Evolutionary conservation across 495 filamentous ascomycete species (phyloP).

Genomic region (Gamarada debralockiae): DNA sequence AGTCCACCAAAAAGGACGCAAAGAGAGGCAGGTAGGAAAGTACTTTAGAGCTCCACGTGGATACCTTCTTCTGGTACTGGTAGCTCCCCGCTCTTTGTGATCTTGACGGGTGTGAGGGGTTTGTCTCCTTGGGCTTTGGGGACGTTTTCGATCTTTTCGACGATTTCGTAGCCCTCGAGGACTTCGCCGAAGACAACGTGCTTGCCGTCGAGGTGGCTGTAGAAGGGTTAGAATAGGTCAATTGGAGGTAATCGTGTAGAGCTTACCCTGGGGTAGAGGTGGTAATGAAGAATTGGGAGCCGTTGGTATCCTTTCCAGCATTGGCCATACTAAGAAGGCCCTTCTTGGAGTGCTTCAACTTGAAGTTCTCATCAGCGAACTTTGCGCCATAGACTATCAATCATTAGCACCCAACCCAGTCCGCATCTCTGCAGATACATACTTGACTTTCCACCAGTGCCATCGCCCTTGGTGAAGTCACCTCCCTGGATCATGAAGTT

Average conservation of each 20-base stretch:
- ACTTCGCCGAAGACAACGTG: conserved; percentile 94
- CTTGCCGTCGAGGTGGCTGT: conserved; percentile 80
- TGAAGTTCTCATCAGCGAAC: conserved; percentile 99
- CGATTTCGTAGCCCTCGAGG: conserved; percentile 86
- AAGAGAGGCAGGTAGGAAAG: conserved; percentile 26
- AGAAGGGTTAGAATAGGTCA: conserved; percentile 18
- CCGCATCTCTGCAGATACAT: conserved; percentile 26
- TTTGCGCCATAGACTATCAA: conserved; percentile 79
- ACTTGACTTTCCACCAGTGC: conserved; percentile 94
- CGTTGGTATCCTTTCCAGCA: conserved; percentile 95
- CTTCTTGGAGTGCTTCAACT: conserved; percentile 76
- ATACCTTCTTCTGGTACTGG: conserved; percentile 93
- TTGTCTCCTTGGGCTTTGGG: conserved; percentile 69
- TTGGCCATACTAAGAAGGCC: conserved; percentile 87
- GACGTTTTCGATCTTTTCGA: conserved; percentile 81
- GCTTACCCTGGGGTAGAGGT: conserved; percentile 77
- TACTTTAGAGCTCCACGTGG: conserved; percentile 84
- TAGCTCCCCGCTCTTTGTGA: conserved; percentile 92
- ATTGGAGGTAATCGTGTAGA: not conserved
- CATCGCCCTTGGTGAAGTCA: conserved; percentile 96
- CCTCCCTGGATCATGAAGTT: conserved; percentile 99
- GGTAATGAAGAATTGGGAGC: conserved; percentile 97
- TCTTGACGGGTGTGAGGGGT: conserved; percentile 74
- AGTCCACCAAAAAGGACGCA: conserved; percentile 22
- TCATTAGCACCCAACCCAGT: conserved; percentile 3